Evolutionary conservation across 2,329 filamentous ascomycete species (phyloP), one percentile per base, ranked within the genome.

Genomic region (Berkeleyomyces rouxiae): DNA sequence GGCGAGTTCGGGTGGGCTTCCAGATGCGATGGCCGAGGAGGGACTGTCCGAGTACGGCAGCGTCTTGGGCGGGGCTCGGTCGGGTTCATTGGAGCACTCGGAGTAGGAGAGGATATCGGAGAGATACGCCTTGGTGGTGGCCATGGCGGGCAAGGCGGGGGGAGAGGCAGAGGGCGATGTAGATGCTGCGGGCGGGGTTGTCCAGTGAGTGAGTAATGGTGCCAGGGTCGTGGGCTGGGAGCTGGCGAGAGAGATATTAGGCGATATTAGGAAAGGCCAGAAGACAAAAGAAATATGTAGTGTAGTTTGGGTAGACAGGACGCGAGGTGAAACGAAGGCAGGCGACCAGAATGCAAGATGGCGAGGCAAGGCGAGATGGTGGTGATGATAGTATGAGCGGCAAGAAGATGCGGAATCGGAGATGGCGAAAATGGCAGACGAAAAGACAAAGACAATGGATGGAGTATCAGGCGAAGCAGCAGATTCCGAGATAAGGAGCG

Each of bases 31-130:
- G 13, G 63, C 57, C 10, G 57, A 57, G 7, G 57, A 47, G 33
- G 63, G 60, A 37, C 58, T 57, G 6, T 59, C 40, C 13, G 31
- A 31, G 23, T 59, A 59, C 2, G 58, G 4, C 2, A 42, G 43
- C 23, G 23, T n/a, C 31, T 43, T 42, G 37, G 58, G 11, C 42
- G 58, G 23, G 16, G 33, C 31, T 9, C 36, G 13, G 58, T 3
- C 23, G 4, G 39, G 6, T 11, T 62, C 60, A 23, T 44, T 39
- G 9, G 58, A n/a, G 16, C 44, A 33, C 37, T 59, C 58, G 7
- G 44, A 11, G 39, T 49, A 49, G 47, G 40, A 36, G 44, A 65
- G 49, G 31, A 65, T 13, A 33, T 65, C 61, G 5, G 63, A 58
- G 7, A 65, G 47, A 13, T 49, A 61, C 1, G 58, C 40, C 13